phyloP scores from a whole-genome alignment of 2,329 filamentous ascomycete species.

The Ceratocystis destructans region DNA sequence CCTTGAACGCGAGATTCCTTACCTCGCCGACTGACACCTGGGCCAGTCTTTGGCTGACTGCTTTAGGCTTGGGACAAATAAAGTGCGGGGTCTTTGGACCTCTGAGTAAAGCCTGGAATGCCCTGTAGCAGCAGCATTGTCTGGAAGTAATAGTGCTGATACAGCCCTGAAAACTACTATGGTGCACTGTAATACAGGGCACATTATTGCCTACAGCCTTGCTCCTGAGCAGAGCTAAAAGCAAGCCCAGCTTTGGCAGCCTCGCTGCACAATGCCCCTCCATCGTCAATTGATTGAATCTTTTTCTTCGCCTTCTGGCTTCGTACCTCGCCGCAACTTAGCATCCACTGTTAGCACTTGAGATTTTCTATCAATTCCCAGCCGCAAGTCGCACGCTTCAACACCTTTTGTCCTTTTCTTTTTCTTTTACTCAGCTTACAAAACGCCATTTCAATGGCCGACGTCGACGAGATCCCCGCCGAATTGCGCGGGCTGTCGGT shows the following conservation, averaged over 20 bases:
- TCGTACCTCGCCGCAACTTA: too few relatives aligned
- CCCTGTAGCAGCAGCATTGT: background rate
- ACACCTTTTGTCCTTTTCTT: background rate
- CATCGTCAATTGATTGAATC: background rate
- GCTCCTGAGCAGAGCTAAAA: background rate
- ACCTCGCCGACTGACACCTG: background rate
- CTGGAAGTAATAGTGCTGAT: too few relatives aligned
- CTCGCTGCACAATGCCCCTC: background rate
- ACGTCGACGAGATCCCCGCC: slow-evolving; percentile 16
- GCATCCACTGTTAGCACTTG: too few relatives aligned
- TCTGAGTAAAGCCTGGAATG: background rate
- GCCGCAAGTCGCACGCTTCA: background rate
- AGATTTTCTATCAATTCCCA: too few relatives aligned
- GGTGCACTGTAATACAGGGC: background rate
- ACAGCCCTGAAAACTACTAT: background rate
- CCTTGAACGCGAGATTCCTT: background rate
- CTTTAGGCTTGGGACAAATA: background rate
- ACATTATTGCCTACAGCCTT: background rate
- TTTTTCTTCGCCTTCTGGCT: background rate
- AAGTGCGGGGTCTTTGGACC: background rate
- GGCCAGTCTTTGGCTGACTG: background rate
- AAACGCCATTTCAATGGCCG: slow-evolving; percentile 16
- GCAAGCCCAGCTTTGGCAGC: background rate
- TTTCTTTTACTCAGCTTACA: background rate
- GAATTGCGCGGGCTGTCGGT: slow-evolving; percentile 25